Conservation (phyloP, 1,284 basidiomycete genomes). For the Cutaneotrichosporon sp. region DNA sequence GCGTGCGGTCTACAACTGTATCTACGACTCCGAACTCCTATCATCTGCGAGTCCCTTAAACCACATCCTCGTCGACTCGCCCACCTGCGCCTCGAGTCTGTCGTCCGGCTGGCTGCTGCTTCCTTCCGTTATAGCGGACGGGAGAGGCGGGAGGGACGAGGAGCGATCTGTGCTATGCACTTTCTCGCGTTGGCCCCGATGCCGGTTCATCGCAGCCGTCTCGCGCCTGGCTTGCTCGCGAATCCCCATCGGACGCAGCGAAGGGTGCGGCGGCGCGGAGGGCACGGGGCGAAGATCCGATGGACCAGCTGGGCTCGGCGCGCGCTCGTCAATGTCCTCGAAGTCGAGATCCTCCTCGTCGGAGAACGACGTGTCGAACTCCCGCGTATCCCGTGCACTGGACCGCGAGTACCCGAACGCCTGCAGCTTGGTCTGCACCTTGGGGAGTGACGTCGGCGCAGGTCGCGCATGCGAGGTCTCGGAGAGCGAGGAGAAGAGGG, state of each 20-base stretch:
- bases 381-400: slow-evolving; percentile 1
- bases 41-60: not conserved
- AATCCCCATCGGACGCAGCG: slow-evolving; percentile 37
- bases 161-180: not conserved
- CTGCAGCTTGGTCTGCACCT: slow-evolving; percentile 36
- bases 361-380: slow-evolving; percentile 36
- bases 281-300: slow-evolving; percentile 28
- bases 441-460: not conserved
- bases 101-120: slow-evolving; percentile 10
- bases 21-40: slow-evolving; percentile 1
- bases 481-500: slow-evolving; percentile 11
- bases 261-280: slow-evolving; percentile 41
- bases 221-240: slow-evolving; percentile 33
- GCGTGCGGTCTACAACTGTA: slow-evolving; percentile 3
- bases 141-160: not conserved
- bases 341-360: slow-evolving; percentile 42
- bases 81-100: not conserved
- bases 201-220: slow-evolving; percentile 15
- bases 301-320: not conserved
- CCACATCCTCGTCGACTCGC: slow-evolving; percentile 8
- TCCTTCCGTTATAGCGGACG: not conserved
- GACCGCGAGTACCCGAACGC: slow-evolving; percentile 38
- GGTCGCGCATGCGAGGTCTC: not conserved
- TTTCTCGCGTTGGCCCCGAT: slow-evolving; percentile 13
- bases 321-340: slow-evolving; percentile 16